Conservation (phyloP, 306 rosid species). For the Pueraria montana region DNA sequence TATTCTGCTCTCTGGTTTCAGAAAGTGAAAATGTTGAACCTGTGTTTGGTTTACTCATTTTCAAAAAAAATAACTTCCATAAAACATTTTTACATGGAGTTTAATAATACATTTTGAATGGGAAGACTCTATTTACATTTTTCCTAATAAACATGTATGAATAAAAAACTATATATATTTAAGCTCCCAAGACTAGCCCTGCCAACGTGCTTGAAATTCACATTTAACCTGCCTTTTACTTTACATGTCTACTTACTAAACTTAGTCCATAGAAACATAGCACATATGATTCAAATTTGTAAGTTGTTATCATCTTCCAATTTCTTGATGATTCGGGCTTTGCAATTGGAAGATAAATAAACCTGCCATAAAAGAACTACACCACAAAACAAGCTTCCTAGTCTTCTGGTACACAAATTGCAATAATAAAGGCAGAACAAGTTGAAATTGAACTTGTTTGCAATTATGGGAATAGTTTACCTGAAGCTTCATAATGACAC, state of each 20-base stretch:
- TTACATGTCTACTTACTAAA: background rate
- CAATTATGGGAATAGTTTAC: background rate
- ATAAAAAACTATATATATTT: no score
- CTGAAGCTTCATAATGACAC: background rate
- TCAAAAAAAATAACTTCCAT: no score
- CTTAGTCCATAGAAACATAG: background rate
- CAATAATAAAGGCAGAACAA: background rate
- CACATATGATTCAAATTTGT: background rate
- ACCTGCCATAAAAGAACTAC: background rate
- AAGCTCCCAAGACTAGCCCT: no score
- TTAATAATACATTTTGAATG: no score
- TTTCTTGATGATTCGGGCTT: background rate
- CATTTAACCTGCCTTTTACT: background rate
- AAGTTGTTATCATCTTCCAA: background rate
- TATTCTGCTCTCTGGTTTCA: no score
- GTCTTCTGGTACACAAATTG: background rate
- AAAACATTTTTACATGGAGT: no score
- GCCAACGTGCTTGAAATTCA: background rate
- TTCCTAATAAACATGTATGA: no score
- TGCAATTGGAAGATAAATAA: background rate
- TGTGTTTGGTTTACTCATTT: no score
- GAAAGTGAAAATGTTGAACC: no score
- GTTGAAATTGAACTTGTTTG: background rate
- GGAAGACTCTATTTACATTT: no score
- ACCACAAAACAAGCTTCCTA: background rate